Base-by-base conservation (phyloP, 441 rosid genomes). In the Arabidopsis lyrata region DNA sequence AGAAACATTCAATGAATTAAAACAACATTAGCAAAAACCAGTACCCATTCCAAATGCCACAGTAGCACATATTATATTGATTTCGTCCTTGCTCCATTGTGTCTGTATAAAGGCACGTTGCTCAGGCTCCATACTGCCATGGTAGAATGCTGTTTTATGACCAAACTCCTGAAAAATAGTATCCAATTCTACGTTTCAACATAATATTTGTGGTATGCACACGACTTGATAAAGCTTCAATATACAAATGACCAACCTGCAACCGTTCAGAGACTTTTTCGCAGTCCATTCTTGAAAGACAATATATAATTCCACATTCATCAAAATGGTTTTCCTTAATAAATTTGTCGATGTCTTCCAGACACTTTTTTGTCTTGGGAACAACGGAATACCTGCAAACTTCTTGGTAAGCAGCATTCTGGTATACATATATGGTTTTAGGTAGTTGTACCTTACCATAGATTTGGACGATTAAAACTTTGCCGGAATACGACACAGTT, bases 21-120 rank as follows among this genome's bases (percentile, higher is more conserved):
- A 35, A 38, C 75, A 76, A 31, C 56, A 71, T 61, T 41, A 45
- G 70, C 42, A 81, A 52, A 48, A 34, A 72, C 63, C 68, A 49
- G 61, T 91, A 95, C 98, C 99, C 99, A 95, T 95, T 78, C 99
- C 99, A 83, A 95, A 95, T 64, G 98, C 99, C 56, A 95, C 93
- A 16, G 98, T 95, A 42, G 98, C 99, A 82, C 98, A 95, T 74
- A 95, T 95, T 65, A 95, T 90, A 79, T 93, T 95, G 78, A 95
- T 76, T 84, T 93, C 97, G 72, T 95, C 98, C 84, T 93, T 93
- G 90, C 99, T 95, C 98, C 99, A 95, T 82, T 93, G 99, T 81
- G 78, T 88, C 83, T 95, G 99, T 72, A 91, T 72, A 64, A 57
- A 85, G 58, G 97, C 73, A 42, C 99, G 92, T 54, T 90, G 86